Conservation (phyloP, 1,284 basidiomycete genomes). For the Microbotryomycetes sp. region DNA sequence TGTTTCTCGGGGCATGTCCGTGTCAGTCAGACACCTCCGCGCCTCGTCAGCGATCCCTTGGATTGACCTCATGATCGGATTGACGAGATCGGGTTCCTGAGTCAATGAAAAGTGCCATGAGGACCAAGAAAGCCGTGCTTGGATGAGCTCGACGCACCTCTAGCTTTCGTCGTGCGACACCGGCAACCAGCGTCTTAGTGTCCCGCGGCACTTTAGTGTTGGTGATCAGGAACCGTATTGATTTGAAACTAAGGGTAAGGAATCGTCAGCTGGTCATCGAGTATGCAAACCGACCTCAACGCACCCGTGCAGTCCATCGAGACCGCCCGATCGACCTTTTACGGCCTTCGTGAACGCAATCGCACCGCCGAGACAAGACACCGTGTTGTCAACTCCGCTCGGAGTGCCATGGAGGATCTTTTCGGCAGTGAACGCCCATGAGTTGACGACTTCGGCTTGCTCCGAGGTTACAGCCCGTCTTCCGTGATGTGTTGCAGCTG, state of each 20-base stretch:
- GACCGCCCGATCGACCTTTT: slow-evolving; percentile 58
- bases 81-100: slow-evolving; percentile 70
- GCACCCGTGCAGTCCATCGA: slow-evolving; percentile 78
- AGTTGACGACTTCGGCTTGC: slow-evolving; percentile 71
- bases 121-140: slow-evolving; percentile 14
- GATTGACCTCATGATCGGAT: slow-evolving; percentile 64
- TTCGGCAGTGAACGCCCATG: slow-evolving; percentile 90
- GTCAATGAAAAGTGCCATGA: slow-evolving; percentile 27
- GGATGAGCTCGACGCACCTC: slow-evolving; percentile 47
- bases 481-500: slow-evolving; percentile 49
- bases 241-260: slow-evolving; percentile 52
- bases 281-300: slow-evolving; percentile 38
- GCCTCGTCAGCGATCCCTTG: slow-evolving; percentile 77
- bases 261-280: slow-evolving; percentile 3
- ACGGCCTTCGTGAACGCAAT: slow-evolving; percentile 80
- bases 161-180: slow-evolving; percentile 66
- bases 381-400: slow-evolving; percentile 94
- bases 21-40: slow-evolving; percentile 61
- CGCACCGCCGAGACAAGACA: slow-evolving; percentile 87
- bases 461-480: slow-evolving; percentile 55
- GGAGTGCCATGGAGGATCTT: slow-evolving; percentile 97
- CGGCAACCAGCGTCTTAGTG: slow-evolving; percentile 89
- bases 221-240: slow-evolving; percentile 73
- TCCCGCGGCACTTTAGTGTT: slow-evolving; percentile 88
- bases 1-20: slow-evolving; percentile 56